phyloP scores from a whole-genome alignment of 768 basidiomycete species.

The Tremella fuciformis region DNA sequence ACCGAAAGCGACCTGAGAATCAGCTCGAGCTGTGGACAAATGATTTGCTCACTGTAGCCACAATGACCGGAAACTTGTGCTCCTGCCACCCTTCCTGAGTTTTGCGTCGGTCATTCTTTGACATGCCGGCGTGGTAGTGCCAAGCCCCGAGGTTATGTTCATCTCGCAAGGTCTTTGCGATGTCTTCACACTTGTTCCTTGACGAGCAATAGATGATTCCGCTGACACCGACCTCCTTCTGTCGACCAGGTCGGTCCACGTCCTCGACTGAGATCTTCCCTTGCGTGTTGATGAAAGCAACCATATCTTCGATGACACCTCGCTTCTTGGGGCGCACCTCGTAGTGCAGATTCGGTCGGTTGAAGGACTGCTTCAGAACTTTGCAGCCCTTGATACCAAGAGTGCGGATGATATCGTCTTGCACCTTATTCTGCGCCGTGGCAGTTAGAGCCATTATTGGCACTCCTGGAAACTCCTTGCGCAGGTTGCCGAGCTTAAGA shows the following conservation, averaged over 20 bases:
- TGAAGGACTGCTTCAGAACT: conserved; percentile 78
- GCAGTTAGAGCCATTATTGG: conserved; percentile 97
- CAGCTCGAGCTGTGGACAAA: conserved; percentile 4
- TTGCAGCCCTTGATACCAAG: conserved; percentile 64
- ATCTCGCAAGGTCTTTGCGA: conserved; percentile 66
- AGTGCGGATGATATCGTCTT: conserved; percentile 71
- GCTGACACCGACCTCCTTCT: conserved; percentile 38
- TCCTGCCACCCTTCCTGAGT: conserved; percentile 72
- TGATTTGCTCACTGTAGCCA: conserved; percentile 71
- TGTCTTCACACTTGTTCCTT: conserved; percentile 71
- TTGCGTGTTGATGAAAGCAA: conserved; percentile 63
- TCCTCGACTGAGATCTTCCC: conserved; percentile 53
- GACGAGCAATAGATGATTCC: conserved; percentile 84
- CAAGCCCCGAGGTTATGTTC: conserved; percentile 62
- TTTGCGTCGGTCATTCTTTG: conserved; percentile 60
- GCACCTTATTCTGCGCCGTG: conserved; percentile 76
- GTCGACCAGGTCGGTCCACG: conserved; percentile 12
- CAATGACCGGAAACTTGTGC: conserved; percentile 72
- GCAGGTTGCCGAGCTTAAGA: conserved; percentile 61
- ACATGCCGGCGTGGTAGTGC: conserved; percentile 84
- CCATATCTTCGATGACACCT: conserved; percentile 61
- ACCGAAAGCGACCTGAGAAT: conserved; percentile 79
- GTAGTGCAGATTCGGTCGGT: conserved; percentile 87
- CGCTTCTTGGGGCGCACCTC: conserved; percentile 60
- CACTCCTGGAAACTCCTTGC: conserved; percentile 69